Base-by-base conservation (phyloP, 257 asterid species). In the Misopates orontium region DNA sequence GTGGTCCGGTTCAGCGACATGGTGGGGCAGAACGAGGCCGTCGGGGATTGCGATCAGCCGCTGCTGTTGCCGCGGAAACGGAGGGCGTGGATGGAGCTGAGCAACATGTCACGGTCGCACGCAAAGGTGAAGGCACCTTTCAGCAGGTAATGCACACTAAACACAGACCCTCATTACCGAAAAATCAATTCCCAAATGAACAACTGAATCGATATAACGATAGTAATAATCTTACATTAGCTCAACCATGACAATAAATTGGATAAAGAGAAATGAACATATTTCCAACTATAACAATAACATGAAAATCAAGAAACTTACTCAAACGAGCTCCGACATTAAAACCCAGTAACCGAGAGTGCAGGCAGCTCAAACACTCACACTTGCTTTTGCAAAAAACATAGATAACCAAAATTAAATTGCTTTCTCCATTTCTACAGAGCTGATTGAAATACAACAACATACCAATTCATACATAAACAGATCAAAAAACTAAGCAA, bases 41-140 rank as follows among this genome's bases (percentile, higher is more conserved):
- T 57, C 1, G 73, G 73, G 2, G 86, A 82, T 11, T 84, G 68
- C 45, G 75, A 76, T 6, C 78, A 73, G 80, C 82, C 86, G 28
- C 79, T 87, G 62, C 74, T 84, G 68, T 76, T 87, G 32, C 87
- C 95, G 60, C 48, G 80, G 79, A 73, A 60, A 49, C 78, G 67
- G 42, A 56, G 69, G 63, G 89, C 80, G 63, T 76, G 76, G 75
- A 1, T 50, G 72, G 89, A 87, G 75, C 62, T 80, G 70, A 70
- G 31, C 66, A 78, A 80, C 23, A 40, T 49, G 72, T 65, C 80
- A 74, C 62, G 64, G 68, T 23, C 12, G n/a, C 75, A 80, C 56
- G 31, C 44, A 36, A 78, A 75, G 68, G 84, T 87, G 56, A 84
- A 61, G 55, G 88, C n/a, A n/a, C n/a, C n/a, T n/a, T n/a, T n/a